These are phyloP conservation scores for Psilocybe subaeruginosa DNA, from an alignment of 768 basidiomycete species.

Conservation along the genomic window DNA sequence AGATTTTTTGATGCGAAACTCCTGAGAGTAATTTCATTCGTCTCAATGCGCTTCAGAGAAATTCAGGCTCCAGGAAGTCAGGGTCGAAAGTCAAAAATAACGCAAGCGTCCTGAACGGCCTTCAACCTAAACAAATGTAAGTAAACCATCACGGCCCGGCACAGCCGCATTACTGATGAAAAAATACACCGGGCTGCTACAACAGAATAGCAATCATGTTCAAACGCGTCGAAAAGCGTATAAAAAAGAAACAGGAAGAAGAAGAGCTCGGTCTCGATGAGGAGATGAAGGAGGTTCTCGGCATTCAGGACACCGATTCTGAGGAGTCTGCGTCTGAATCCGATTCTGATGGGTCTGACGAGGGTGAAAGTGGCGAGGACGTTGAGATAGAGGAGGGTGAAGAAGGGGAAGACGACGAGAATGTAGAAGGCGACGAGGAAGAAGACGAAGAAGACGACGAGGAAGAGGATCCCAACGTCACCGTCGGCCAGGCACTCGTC, in stretches of 20 bases:
- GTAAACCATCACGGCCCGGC: too few species aligned
- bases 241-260: conserved; percentile 61
- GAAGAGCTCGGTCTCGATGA: conserved; percentile 66
- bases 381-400: conserved; percentile 30
- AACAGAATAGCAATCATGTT: conserved; percentile 51
- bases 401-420: conserved; percentile 28
- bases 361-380: conserved; percentile 22
- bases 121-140: too few species aligned
- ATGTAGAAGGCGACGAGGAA: conserved; percentile 22
- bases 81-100: too few species aligned
- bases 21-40: too few species aligned
- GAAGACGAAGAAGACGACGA: conserved; percentile 31
- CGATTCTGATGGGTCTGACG: conserved; percentile 34
- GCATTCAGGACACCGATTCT: conserved; percentile 75
- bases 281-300: conserved; percentile 65
- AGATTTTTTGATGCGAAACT: too few species aligned
- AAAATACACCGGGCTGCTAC: too few species aligned
- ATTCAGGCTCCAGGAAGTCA: too few species aligned
- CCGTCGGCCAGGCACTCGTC: conserved; percentile 59
- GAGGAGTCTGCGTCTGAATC: conserved; percentile 70
- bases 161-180: too few species aligned
- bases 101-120: too few species aligned
- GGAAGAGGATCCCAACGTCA: conserved; percentile 46
- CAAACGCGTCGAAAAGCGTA: conserved; percentile 76
- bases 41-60: too few species aligned